Evolutionary conservation across 495 filamentous ascomycete species (phyloP).

Genomic region (Annulohypoxylon bovei): DNA sequence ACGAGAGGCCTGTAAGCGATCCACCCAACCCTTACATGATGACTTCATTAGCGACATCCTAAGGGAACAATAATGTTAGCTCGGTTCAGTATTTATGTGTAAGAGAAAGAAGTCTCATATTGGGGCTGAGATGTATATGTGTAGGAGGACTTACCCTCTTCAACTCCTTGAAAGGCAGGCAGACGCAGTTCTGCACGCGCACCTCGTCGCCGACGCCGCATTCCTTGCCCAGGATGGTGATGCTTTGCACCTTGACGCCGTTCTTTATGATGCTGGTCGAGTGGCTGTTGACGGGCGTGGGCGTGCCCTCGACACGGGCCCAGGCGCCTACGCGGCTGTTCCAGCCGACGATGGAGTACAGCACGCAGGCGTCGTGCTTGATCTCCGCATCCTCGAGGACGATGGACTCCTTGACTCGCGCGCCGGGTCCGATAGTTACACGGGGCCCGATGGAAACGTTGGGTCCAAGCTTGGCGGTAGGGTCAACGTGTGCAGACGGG

Average conservation of each 20-base stretch:
- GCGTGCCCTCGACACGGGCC: conserved; percentile 97
- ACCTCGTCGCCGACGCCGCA: conserved; percentile 95
- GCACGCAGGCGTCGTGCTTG: conserved; percentile 94
- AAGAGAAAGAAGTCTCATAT: not conserved
- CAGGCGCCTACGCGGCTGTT: conserved; percentile 94
- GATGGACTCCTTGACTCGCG: conserved; percentile 93
- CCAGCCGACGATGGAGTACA: conserved; percentile 98
- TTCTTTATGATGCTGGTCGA: conserved; percentile 96
- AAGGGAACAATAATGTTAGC: conserved; percentile 48
- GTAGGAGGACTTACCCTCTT: conserved; percentile 89
- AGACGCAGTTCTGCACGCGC: conserved; percentile 97
- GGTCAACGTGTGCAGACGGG: conserved; percentile 91
- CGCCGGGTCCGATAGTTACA: conserved; percentile 84
- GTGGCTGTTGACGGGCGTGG: conserved; percentile 88
- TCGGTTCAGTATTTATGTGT: not conserved
- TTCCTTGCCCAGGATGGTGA: conserved; percentile 97
- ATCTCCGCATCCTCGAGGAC: conserved; percentile 95
- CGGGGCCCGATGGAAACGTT: conserved; percentile 96
- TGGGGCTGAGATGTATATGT: not conserved
- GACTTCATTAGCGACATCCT: conserved; percentile 94
- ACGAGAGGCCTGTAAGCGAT: conserved; percentile 26
- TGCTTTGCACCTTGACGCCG: conserved; percentile 97
- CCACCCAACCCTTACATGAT: conserved; percentile 76
- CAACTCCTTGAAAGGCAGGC: conserved; percentile 97
- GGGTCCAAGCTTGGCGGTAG: conserved; percentile 94